Base-by-base conservation (phyloP, 1,284 basidiomycete species). In the Ganoderma sinense region DNA sequence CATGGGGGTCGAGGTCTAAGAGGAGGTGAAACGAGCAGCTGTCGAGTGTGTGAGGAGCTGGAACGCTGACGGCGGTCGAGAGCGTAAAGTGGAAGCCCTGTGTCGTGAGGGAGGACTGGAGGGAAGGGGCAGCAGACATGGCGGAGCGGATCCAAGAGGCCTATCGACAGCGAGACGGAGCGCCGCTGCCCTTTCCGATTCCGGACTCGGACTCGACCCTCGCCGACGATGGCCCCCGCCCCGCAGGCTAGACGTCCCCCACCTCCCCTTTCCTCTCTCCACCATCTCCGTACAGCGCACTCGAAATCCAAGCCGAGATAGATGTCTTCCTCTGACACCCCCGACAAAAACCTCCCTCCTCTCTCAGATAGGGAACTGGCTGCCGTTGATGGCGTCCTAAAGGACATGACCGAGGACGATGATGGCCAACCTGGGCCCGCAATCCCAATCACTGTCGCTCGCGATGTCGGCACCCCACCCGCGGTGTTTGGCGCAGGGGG, bases 1-100 rank as follows among this genome's bases (percentile, higher is more conserved):
- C 73, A 40, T 84, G 77, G 0, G 84, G 81, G 2, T 85, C 85
- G 23, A 88, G 80, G 5, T 75, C 73, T 75, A 82, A 83, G 51
- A 82, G 76, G 7, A 88, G 76, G 69, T 86, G 78, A 0, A 85
- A 74, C 18, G 80, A 72, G 74, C 84, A 87, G 61, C 76, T 14
- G 5, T 18, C 41, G 18, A 41, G 40, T 16, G 72, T 51, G 16
- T 51, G 60, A 66, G 67, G 3, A 23, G 51, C 36, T 16, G 51
- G 61, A 58, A 66, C 13, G 65, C 18, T 48, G 40, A 78, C 41
- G 33, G 59, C 63, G 13, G 78, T 78, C 8, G 73, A 75, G 67
- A 74, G 60, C 2, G 76, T 72, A 63, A 79, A 78, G 70, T 82
- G 80, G 67, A 80, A 82, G 71, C 80, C 79, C 41, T 73, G 70